Conservation (phyloP, 2,329 filamentous ascomycete species). For the Scopulariopsis brevicaulis region DNA sequence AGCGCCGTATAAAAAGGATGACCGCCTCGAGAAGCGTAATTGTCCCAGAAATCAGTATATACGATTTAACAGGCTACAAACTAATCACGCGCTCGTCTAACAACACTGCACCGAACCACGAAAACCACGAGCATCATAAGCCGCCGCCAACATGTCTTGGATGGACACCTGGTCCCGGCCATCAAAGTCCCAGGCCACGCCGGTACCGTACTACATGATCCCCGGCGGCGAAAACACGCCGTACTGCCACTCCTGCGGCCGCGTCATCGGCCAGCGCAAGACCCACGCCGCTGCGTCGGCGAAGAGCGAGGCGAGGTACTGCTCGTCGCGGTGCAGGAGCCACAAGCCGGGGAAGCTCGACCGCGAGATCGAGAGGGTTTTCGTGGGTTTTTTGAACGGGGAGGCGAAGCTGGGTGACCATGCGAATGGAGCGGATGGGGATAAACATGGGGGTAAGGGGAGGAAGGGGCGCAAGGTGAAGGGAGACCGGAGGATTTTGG, state of each 20-base stretch:
- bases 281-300: conserved; percentile 14
- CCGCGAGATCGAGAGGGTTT: conserved; percentile 37
- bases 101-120: too few species aligned
- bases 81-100: neutral
- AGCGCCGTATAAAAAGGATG: neutral
- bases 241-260: conserved; percentile 46
- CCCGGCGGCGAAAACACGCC: conserved; percentile 31
- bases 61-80: neutral
- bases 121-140: neutral
- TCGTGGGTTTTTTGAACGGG: conserved; percentile 22
- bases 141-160: conserved; percentile 21
- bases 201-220: conserved; percentile 42
- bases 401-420: conserved; percentile 3
- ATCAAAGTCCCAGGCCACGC: conserved; percentile 26
- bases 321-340: conserved; percentile 40
- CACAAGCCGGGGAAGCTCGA: conserved; percentile 38
- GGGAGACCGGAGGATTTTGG: conserved; percentile 36
- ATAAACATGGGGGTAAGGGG: conserved; percentile 10
- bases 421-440: conserved; percentile 1
- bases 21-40: neutral
- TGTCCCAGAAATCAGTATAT: neutral
- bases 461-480: conserved; percentile 19
- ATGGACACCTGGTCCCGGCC: conserved; percentile 29
- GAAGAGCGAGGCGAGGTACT: conserved; percentile 32
- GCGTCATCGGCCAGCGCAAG: conserved; percentile 32